Conservation (phyloP, 202 grass and related monocot species). For the Saccharum hybrid region DNA sequence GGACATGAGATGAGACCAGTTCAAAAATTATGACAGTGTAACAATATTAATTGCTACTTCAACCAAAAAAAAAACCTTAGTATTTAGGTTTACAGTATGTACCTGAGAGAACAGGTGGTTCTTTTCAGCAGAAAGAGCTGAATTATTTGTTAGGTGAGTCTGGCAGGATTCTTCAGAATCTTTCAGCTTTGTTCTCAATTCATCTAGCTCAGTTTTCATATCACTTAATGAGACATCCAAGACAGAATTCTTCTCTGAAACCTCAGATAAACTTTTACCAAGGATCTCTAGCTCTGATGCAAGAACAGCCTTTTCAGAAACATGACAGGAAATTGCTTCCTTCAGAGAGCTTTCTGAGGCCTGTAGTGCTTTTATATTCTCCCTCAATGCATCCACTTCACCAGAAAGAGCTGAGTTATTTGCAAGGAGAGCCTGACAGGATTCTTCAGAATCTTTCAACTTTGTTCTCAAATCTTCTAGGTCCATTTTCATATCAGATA, state of each 20-base stretch:
- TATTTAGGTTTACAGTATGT: slow-evolving; percentile 27
- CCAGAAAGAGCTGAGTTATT: neutral
- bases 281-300: slow-evolving; percentile 64
- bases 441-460: slow-evolving; percentile 75
- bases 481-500: slow-evolving; percentile 68
- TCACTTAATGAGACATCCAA: slow-evolving; percentile 71
- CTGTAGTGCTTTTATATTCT: slow-evolving; percentile 65
- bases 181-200: slow-evolving; percentile 70
- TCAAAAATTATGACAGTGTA: slow-evolving; percentile 30
- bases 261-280: slow-evolving; percentile 53
- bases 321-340: slow-evolving; percentile 51
- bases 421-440: slow-evolving; percentile 55
- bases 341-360: slow-evolving; percentile 64
- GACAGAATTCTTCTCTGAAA: slow-evolving; percentile 70
- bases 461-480: slow-evolving; percentile 61
- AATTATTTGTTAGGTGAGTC: slow-evolving; percentile 60
- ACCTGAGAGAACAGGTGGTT: slow-evolving; percentile 68
- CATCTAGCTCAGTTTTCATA: slow-evolving; percentile 60
- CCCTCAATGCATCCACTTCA: slow-evolving; percentile 59
- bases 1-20: slow-evolving; percentile 35
- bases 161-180: slow-evolving; percentile 69
- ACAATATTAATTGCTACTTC: slow-evolving; percentile 28
- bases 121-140: slow-evolving; percentile 66
- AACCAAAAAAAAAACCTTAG: slow-evolving; percentile 19
- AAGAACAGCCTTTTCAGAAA: slow-evolving; percentile 70